Evolutionary conservation across 768 basidiomycete genomes (phyloP).

Genomic region (Clitopilus passeckerianus): DNA sequence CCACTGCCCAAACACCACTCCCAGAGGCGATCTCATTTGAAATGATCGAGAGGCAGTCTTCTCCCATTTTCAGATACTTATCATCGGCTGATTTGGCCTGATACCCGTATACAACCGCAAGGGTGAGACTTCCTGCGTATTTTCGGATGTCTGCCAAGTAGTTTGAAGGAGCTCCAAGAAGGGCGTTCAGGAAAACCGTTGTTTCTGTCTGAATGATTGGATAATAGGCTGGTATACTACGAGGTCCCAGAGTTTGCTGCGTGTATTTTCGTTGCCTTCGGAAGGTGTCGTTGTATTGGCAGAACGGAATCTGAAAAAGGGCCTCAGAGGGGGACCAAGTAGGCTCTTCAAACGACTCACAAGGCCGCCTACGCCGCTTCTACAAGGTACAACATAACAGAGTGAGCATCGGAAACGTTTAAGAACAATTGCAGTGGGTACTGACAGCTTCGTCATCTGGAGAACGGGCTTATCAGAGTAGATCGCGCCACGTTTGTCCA

Average conservation of each 20-base stretch:
- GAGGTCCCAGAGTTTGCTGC: conserved; percentile 5
- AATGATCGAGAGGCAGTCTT: conserved; percentile 19
- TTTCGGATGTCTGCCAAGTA: conserved; percentile 8
- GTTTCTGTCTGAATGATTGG: conserved; percentile 7
- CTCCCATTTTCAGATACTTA: conserved; percentile 19
- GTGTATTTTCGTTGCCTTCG: conserved; percentile 7
- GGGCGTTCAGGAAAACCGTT: conserved; percentile 1
- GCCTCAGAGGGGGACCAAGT: not conserved
- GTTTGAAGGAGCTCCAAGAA: not conserved
- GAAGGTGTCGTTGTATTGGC: conserved; percentile 5
- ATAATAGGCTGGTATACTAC: conserved; percentile 5
- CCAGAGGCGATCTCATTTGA: conserved; percentile 17
- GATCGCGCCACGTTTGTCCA: conserved; percentile 10
- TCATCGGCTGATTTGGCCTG: conserved; percentile 17
- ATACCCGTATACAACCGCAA: conserved; percentile 46
- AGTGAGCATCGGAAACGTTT: not conserved
- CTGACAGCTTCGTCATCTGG: conserved; percentile 10
- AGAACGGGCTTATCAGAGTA: conserved; percentile 25
- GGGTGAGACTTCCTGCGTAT: conserved; percentile 32
- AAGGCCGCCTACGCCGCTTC: conserved; percentile 2
- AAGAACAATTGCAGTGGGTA: conserved; percentile 1
- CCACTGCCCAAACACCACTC: conserved; percentile 32
- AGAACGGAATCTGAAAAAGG: conserved; percentile 5
- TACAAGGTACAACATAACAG: too few species aligned
- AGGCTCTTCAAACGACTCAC: not conserved